These are phyloP conservation scores for Venturia oleaginea DNA, from an alignment of 2,329 filamentous ascomycete genomes.

Conservation along the genomic window DNA sequence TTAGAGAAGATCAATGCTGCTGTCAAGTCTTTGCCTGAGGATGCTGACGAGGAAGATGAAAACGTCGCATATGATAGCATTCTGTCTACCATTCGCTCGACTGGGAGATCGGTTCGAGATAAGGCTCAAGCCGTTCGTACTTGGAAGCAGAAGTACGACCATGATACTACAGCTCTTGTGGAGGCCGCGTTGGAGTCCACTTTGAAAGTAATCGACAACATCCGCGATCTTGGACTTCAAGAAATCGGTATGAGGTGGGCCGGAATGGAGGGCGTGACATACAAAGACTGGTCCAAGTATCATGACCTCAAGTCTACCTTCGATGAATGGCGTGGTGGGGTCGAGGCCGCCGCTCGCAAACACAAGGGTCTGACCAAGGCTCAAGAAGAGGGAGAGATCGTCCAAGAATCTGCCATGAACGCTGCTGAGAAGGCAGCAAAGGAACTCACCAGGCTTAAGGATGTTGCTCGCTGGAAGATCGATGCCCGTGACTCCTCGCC, in stretches of 20 bases:
- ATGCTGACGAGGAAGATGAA: constrained; percentile 45
- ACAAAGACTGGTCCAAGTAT: constrained; percentile 96
- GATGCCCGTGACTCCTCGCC: constrained; percentile 62
- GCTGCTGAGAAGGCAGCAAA: constrained; percentile 69
- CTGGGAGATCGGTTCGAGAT: constrained; percentile 65
- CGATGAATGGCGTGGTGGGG: constrained; percentile 73
- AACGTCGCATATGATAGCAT: constrained; percentile 43
- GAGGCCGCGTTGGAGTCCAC: constrained; percentile 68
- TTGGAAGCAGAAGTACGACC: constrained; percentile 66
- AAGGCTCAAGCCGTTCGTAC: constrained; percentile 66
- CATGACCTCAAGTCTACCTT: constrained; percentile 78
- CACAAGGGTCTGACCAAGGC: constrained; percentile 64
- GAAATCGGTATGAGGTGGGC: constrained; percentile 92
- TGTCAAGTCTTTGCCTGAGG: constrained; percentile 47
- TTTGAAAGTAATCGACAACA: constrained; percentile 71
- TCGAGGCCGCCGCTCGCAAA: constrained; percentile 64
- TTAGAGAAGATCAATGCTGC: constrained; percentile 56
- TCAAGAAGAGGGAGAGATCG: constrained; percentile 55
- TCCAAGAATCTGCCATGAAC: constrained; percentile 73
- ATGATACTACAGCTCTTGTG: constrained; percentile 59
- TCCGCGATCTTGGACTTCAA: constrained; percentile 75
- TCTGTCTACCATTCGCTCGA: constrained; percentile 49
- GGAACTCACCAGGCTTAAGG: constrained; percentile 72
- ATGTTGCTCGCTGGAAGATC: constrained; percentile 78
- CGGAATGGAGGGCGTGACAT: constrained; percentile 89